Percentiles rank a stretch among this genome's conserved stretches.
Conservation (phyloP, 2,329 filamentous ascomycete species). For the Sporothrix curviconia region DNA sequence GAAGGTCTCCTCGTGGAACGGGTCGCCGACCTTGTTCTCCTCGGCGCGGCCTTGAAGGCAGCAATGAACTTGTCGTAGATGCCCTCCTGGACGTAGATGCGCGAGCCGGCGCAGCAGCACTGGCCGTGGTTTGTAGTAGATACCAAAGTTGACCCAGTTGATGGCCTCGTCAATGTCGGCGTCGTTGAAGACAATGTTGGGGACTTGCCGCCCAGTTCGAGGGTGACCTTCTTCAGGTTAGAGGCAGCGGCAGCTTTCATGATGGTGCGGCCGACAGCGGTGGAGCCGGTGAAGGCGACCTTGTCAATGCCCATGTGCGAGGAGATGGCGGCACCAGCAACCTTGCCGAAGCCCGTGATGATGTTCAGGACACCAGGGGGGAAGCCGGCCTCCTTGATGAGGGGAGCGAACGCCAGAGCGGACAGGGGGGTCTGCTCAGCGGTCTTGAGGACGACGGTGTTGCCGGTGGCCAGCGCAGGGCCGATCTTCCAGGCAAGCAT, state of each 20-base stretch:
- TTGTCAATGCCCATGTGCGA: slow-evolving; percentile 77
- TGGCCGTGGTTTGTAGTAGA: slow-evolving; percentile 62
- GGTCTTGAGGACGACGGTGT: slow-evolving; percentile 66
- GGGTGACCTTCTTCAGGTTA: slow-evolving; percentile 76
- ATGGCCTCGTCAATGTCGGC: slow-evolving; percentile 72
- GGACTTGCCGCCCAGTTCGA: slow-evolving; percentile 74
- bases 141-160: slow-evolving; percentile 68
- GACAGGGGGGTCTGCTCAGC: slow-evolving; percentile 72
- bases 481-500: slow-evolving; percentile 81
- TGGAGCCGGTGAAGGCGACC: slow-evolving; percentile 76
- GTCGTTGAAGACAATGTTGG: slow-evolving; percentile 74
- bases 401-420: slow-evolving; percentile 55
- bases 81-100: slow-evolving; percentile 77
- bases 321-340: slow-evolving; percentile 69
- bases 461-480: slow-evolving; percentile 65
- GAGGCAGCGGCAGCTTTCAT: slow-evolving; percentile 73
- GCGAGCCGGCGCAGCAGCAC: slow-evolving; percentile 68
- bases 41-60: slow-evolving; percentile 70
- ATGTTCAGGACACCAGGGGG: slow-evolving; percentile 72
- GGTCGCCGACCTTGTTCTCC: slow-evolving; percentile 75
- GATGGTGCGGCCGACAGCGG: slow-evolving; percentile 64
- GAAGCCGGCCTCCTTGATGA: slow-evolving; percentile 72
- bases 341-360: slow-evolving; percentile 69
- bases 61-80: slow-evolving; percentile 84
- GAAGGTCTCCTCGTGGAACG: slow-evolving; percentile 73